Conservation (phyloP, 2,329 filamentous ascomycete genomes). For the Fusarium concolor region DNA sequence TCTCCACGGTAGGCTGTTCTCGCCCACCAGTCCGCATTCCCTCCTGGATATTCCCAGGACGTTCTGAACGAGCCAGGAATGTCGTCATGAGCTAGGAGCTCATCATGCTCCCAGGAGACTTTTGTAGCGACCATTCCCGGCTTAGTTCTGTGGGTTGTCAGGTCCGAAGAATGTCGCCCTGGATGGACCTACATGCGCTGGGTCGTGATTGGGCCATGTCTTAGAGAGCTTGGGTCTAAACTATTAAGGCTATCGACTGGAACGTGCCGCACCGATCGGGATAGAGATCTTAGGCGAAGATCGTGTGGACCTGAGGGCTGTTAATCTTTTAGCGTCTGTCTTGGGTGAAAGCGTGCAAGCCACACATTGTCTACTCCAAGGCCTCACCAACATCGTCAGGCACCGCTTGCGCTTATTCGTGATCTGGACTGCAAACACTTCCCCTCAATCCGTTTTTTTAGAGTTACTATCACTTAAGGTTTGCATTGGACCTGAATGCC, state of each 20-base stretch:
- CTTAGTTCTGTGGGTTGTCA: slow-evolving; percentile 5
- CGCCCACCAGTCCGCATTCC: slow-evolving; percentile 32
- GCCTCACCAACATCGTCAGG: slow-evolving; percentile 7
- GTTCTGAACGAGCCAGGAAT: slow-evolving; percentile 29
- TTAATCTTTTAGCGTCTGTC: slow-evolving; percentile 23
- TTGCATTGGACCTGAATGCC: slow-evolving; percentile 33
- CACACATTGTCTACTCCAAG: not conserved
- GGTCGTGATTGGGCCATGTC: slow-evolving; percentile 21
- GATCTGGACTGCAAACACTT: slow-evolving; percentile 12
- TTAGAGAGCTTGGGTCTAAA: slow-evolving; percentile 10
- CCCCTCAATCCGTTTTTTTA: slow-evolving; percentile 13
- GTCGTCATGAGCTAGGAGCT: slow-evolving; percentile 25
- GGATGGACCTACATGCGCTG: slow-evolving; percentile 19
- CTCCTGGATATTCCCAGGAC: slow-evolving; percentile 8
- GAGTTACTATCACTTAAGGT: slow-evolving; percentile 14
- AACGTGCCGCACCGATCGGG: slow-evolving; percentile 36
- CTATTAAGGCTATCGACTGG: slow-evolving; percentile 26
- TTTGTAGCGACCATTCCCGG: slow-evolving; percentile 9
- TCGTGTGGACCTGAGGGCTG: not conserved
- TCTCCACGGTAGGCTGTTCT: slow-evolving; percentile 23
- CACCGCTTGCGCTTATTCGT: slow-evolving; percentile 18
- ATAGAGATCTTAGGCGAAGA: slow-evolving; percentile 15
- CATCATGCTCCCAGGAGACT: not conserved
- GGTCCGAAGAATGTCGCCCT: slow-evolving; percentile 37
- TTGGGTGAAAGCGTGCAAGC: slow-evolving; percentile 31